phyloP scores from a whole-genome alignment of 2,329 filamentous ascomycete species.

The Pseudodiploospora longispora region DNA sequence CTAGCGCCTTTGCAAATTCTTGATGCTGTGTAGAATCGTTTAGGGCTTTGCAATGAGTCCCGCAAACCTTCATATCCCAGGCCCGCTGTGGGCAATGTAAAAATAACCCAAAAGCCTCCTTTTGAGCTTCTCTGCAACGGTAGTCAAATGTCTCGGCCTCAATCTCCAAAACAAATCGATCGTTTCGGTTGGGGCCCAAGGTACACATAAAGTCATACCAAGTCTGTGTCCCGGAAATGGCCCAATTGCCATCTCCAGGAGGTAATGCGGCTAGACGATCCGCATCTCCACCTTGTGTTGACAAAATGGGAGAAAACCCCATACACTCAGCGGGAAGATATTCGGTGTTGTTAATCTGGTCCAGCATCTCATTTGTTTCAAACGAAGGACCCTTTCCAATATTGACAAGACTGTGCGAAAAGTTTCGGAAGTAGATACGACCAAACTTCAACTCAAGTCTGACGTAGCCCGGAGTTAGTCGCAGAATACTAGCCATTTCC shows the following conservation, averaged over 20 bases:
- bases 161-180: constrained; percentile 17
- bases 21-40: constrained; percentile 10
- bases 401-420: constrained; percentile 12
- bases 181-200: background rate
- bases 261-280: constrained; percentile 12
- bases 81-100: constrained; percentile 22
- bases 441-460: constrained; percentile 19
- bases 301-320: constrained; percentile 20
- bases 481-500: constrained; percentile 13
- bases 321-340: constrained; percentile 8
- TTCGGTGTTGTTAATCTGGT: background rate
- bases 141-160: constrained; percentile 18
- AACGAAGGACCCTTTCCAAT: constrained; percentile 13
- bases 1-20: constrained; percentile 13
- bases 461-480: constrained; percentile 16
- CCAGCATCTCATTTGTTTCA: constrained; percentile 6
- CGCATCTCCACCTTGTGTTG: constrained; percentile 18
- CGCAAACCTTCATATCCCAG: constrained; percentile 24
- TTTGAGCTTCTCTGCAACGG: constrained; percentile 11
- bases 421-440: constrained; percentile 19
- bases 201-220: constrained; percentile 21
- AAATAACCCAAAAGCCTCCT: constrained; percentile 15
- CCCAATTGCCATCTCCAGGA: constrained; percentile 13
- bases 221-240: constrained; percentile 9
- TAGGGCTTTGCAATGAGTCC: constrained; percentile 9